Conservation (phyloP, 2,329 filamentous ascomycete species). For the Penicillium hordei region DNA sequence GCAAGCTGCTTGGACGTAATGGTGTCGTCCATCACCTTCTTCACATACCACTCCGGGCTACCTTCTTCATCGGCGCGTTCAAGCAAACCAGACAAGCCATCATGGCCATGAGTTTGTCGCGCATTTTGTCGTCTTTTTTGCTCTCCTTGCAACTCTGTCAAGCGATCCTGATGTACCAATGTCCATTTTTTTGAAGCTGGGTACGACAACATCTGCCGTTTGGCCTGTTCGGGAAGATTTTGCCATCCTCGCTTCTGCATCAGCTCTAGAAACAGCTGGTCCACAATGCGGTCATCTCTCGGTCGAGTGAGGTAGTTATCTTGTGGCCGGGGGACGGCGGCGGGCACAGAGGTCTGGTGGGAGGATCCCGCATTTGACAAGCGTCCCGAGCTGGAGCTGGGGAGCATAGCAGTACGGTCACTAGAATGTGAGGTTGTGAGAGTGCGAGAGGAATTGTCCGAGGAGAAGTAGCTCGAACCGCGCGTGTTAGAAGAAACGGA, state of each 20-base stretch:
- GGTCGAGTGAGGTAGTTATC: conserved; percentile 45
- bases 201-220: conserved; percentile 94
- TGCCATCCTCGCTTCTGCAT: conserved; percentile 99
- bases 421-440: conserved; percentile 39
- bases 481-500: conserved; percentile 59
- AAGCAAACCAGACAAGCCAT: conserved; percentile 65
- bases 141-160: conserved; percentile 91
- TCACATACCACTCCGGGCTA: conserved; percentile 96
- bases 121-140: conserved; percentile 80
- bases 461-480: conserved; percentile 56
- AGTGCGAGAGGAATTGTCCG: conserved; percentile 52
- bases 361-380: conserved; percentile 33
- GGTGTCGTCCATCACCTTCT: conserved; percentile 92
- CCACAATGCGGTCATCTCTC: conserved; percentile 69
- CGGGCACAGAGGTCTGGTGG: conserved; percentile 33
- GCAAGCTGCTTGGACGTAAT: conserved; percentile 89
- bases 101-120: conserved; percentile 65
- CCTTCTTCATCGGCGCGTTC: conserved; percentile 88
- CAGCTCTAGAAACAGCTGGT: conserved; percentile 85
- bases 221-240: conserved; percentile 90
- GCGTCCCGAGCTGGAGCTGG: conserved; percentile 29
- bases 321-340: conserved; percentile 32
- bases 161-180: conserved; percentile 87
- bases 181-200: conserved; percentile 97
- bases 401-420: conserved; percentile 34